A percentile compares a stretch with the other conserved stretches of the same genome.
Conservation (phyloP, 75 land plant species). For the Sequoiadendron giganteum region DNA sequence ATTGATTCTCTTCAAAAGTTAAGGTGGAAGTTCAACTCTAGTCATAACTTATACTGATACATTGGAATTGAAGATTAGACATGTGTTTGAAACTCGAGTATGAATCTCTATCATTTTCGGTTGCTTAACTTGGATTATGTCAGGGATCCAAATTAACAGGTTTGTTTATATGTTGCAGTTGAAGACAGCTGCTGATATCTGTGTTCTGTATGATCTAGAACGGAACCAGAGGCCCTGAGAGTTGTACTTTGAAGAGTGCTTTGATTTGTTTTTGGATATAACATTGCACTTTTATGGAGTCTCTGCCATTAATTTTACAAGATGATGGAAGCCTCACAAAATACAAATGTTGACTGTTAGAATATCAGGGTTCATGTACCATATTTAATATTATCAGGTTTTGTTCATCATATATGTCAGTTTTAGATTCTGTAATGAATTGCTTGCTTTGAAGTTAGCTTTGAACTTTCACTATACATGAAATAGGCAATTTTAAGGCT, state of each 20-base stretch:
- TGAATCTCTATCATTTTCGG: background rate
- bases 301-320: background rate
- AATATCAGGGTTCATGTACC: background rate
- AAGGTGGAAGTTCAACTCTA: background rate
- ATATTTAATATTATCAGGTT: background rate
- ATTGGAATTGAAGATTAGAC: background rate
- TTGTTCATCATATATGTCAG: background rate
- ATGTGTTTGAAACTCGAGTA: background rate
- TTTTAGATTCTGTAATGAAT: background rate
- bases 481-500: background rate
- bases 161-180: constrained; percentile 49
- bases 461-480: background rate
- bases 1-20: background rate
- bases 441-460: background rate
- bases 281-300: background rate
- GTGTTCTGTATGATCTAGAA: constrained; percentile 68
- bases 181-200: constrained; percentile 90
- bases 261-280: background rate
- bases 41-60: background rate
- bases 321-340: background rate
- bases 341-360: background rate
- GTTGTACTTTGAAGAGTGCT: background rate
- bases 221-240: constrained; percentile 40
- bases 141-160: background rate
- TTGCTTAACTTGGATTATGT: background rate